Percentiles rank a stretch among this genome's conserved stretches.
Conservation (phyloP, 1,139 yeast genomes). For the Yamadazyma diddensiae region DNA sequence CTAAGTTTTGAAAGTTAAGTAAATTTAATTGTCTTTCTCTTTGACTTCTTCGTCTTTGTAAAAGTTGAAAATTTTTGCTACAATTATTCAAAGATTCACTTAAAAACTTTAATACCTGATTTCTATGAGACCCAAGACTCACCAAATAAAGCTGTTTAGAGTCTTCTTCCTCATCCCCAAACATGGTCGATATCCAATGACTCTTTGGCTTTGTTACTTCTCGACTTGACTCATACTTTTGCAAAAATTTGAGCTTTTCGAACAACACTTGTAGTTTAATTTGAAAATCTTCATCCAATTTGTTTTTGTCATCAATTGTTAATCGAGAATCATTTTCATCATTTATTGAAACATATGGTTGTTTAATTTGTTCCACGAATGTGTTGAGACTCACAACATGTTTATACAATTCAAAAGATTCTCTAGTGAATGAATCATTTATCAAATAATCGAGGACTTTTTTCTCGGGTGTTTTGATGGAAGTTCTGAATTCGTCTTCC, state of each 20-base stretch:
- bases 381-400: constrained; percentile 37
- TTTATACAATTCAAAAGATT: constrained; percentile 43
- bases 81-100: constrained; percentile 32
- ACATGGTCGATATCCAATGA: constrained; percentile 23
- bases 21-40: constrained; percentile 41
- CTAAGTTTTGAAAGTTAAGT: constrained; percentile 43
- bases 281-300: constrained; percentile 54
- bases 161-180: constrained; percentile 30
- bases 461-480: background rate
- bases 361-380: constrained; percentile 38
- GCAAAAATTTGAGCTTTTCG: constrained; percentile 49
- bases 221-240: constrained; percentile 50
- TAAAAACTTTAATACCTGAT: constrained; percentile 39
- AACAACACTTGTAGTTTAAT: constrained; percentile 48
- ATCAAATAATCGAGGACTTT: constrained; percentile 17
- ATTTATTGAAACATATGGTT: constrained; percentile 42
- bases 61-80: constrained; percentile 33
- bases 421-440: constrained; percentile 52
- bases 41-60: constrained; percentile 41
- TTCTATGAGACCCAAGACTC: constrained; percentile 30
- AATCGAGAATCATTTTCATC: constrained; percentile 16
- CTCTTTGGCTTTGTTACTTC: constrained; percentile 14
- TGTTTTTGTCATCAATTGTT: constrained; percentile 47
- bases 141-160: constrained; percentile 25
- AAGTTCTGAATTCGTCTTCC: constrained; percentile 23